phyloP scores from a whole-genome alignment of 805 yeast species.

The Saccharomycopsis vini region DNA sequence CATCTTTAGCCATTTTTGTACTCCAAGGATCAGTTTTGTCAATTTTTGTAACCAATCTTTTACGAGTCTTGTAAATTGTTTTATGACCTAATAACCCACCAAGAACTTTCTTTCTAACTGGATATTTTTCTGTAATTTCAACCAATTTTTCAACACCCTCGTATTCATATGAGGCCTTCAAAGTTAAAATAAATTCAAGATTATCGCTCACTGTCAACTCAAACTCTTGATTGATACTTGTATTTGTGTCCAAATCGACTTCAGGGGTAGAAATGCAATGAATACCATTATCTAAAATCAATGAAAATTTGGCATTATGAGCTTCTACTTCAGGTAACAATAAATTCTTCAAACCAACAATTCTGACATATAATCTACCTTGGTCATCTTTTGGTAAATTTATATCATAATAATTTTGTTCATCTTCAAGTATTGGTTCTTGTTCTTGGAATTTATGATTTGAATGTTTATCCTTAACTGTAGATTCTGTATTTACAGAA shows the following conservation, averaged over 20 bases:
- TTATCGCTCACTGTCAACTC: slow-evolving; percentile 58
- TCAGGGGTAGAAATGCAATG: slow-evolving; percentile 66
- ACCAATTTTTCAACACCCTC: slow-evolving; percentile 36
- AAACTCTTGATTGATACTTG: slow-evolving; percentile 60
- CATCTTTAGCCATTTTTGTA: slow-evolving; percentile 65
- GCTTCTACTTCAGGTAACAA: slow-evolving; percentile 35
- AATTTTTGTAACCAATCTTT: slow-evolving; percentile 41
- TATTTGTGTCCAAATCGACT: slow-evolving; percentile 25
- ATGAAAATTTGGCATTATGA: slow-evolving; percentile 38
- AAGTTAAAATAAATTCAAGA: slow-evolving; percentile 59
- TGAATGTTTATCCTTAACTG: neutral
- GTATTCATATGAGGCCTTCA: slow-evolving; percentile 55
- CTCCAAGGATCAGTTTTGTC: slow-evolving; percentile 51
- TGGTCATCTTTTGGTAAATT: slow-evolving; percentile 33
- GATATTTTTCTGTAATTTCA: slow-evolving; percentile 53
- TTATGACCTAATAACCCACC: slow-evolving; percentile 38
- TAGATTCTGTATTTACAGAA: too few relatives aligned
- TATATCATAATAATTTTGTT: slow-evolving; percentile 6
- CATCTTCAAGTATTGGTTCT: slow-evolving; percentile 17
- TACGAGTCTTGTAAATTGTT: slow-evolving; percentile 29
- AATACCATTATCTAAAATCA: slow-evolving; percentile 66
- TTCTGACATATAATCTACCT: slow-evolving; percentile 36
- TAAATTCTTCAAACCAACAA: slow-evolving; percentile 39
- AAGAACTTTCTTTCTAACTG: slow-evolving; percentile 35
- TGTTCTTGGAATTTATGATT: slow-evolving; percentile 1